phyloP scores from a whole-genome alignment of 2,329 filamentous ascomycete genomes.

The Neopestalotiopsis clavispora region DNA sequence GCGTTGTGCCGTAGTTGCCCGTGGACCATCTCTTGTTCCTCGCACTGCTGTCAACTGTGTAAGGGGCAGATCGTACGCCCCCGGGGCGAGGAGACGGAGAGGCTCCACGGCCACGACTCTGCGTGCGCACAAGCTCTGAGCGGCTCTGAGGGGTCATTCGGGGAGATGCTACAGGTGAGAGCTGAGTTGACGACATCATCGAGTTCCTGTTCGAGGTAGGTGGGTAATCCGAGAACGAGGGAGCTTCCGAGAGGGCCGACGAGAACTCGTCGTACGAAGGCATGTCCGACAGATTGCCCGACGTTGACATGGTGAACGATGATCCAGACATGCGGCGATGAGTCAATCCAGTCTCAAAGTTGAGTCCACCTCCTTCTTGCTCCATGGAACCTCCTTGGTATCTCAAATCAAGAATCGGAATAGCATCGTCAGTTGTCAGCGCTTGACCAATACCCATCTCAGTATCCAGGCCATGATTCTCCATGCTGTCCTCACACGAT shows the following conservation, averaged over 20 bases:
- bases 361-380: conserved; percentile 47
- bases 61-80: conserved; percentile 68
- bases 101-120: conserved; percentile 68
- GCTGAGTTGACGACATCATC: conserved; percentile 71
- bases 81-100: conserved; percentile 74
- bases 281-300: conserved; percentile 68
- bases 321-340: conserved; percentile 72
- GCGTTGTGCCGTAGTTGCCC: conserved; percentile 68
- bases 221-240: conserved; percentile 73
- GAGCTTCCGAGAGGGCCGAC: conserved; percentile 67
- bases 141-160: conserved; percentile 66
- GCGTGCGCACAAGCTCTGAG: conserved; percentile 65
- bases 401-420: conserved; percentile 66
- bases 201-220: conserved; percentile 70
- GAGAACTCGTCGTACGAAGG: conserved; percentile 75
- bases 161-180: conserved; percentile 76
- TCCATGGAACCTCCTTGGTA: conserved; percentile 55
- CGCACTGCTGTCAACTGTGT: conserved; percentile 67
- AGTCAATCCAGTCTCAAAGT: conserved; percentile 57
- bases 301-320: conserved; percentile 74
- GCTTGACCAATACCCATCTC: conserved; percentile 67
- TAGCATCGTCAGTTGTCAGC: conserved; percentile 66
- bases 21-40: conserved; percentile 80
- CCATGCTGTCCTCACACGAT: conserved; percentile 60
- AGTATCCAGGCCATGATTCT: conserved; percentile 58